Evolutionary conservation across 495 filamentous ascomycete genomes (phyloP).

Genomic region (Cercophora samala): DNA sequence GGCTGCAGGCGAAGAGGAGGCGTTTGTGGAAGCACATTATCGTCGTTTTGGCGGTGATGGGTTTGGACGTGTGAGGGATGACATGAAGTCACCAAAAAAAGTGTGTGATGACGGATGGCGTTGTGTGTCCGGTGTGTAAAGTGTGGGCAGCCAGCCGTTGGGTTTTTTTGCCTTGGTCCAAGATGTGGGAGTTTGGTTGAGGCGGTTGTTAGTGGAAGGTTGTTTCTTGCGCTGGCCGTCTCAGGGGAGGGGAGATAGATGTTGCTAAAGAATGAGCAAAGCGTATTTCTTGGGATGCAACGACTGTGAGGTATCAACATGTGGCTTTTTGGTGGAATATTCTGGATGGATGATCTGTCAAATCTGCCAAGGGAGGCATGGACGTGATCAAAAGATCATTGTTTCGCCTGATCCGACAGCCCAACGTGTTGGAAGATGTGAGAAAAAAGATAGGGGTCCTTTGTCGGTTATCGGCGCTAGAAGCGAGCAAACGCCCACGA

Average conservation of each 20-base stretch:
- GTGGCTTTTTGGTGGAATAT: background rate
- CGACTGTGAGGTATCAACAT: background rate
- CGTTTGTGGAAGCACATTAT: constrained; percentile 34
- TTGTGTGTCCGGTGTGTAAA: background rate
- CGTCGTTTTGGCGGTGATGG: background rate
- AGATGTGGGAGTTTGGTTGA: background rate
- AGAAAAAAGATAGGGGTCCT: background rate
- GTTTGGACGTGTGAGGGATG: background rate
- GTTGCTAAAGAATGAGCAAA: background rate
- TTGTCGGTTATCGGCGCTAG: background rate
- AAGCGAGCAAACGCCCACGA: background rate
- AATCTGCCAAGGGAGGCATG: background rate
- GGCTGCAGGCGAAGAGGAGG: constrained; percentile 29
- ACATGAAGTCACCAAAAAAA: background rate
- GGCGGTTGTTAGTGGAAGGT: background rate
- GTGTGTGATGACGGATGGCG: background rate
- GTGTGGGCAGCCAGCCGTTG: background rate
- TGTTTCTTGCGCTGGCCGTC: background rate
- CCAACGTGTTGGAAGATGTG: background rate
- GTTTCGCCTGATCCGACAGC: background rate
- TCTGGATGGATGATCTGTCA: background rate
- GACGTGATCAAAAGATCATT: background rate
- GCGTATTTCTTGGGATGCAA: background rate
- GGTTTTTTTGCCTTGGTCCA: no score
- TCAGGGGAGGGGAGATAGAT: no score